Percentiles rank a stretch among this genome's conserved stretches.
Conservation (phyloP, 73 alveolate genomes). For the Blepharisma japonicum region DNA sequence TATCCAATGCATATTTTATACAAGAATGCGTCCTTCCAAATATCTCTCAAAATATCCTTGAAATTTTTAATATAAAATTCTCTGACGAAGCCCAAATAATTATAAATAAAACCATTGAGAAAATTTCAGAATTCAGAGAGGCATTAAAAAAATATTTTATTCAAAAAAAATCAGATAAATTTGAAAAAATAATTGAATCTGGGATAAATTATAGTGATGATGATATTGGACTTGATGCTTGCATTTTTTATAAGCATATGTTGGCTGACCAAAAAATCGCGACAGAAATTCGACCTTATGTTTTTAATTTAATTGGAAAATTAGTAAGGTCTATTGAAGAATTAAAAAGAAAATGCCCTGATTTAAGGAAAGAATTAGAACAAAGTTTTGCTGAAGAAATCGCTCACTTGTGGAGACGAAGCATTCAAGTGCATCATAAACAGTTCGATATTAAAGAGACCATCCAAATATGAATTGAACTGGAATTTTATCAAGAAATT, state of each 20-base stretch:
- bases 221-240: not conserved
- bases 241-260: not conserved
- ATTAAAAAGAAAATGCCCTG: conserved; percentile 16
- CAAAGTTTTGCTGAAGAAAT: not conserved
- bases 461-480: conserved; percentile 1
- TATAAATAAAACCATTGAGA: not conserved
- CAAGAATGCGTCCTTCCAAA: not conserved
- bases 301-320: not conserved
- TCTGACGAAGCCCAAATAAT: not conserved
- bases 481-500: not conserved
- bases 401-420: not conserved
- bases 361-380: not conserved
- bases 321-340: not conserved
- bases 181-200: not conserved
- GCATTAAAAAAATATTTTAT: conserved; percentile 5
- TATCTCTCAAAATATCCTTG: not conserved
- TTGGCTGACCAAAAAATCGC: not conserved
- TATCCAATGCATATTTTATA: not conserved
- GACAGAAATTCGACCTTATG: conserved; percentile 3
- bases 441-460: not conserved
- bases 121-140: not conserved
- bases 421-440: not conserved
- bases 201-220: conserved; percentile 19
- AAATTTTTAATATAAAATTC: not conserved
- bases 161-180: conserved; percentile 7